These are phyloP conservation scores for Endoconidiophora polonica DNA, from an alignment of 2,329 filamentous ascomycete species.

Conservation along the genomic window DNA sequence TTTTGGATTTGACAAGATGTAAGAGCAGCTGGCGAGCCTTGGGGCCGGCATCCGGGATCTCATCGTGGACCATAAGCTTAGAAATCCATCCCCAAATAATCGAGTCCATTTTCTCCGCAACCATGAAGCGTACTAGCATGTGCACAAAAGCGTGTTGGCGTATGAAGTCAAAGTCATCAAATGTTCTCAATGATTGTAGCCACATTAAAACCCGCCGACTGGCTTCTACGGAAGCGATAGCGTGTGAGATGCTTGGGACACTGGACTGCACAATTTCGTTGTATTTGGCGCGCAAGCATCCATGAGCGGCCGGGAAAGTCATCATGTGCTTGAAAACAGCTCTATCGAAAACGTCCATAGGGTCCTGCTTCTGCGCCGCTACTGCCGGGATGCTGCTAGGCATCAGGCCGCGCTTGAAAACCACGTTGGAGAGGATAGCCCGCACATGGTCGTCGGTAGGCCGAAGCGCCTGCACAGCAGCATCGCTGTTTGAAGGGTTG, in stretches of 20 bases:
- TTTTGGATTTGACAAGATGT: conserved; percentile 27
- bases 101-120: conserved; percentile 34
- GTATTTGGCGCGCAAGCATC: conserved; percentile 33
- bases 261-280: conserved; percentile 24
- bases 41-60: conserved; percentile 14
- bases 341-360: conserved; percentile 38
- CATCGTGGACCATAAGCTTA: conserved; percentile 21
- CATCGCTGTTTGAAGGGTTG: conserved; percentile 5
- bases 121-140: conserved; percentile 31
- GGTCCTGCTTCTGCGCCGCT: conserved; percentile 21
- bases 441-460: conserved; percentile 36
- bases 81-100: conserved; percentile 37
- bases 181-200: conserved; percentile 34
- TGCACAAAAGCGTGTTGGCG: conserved; percentile 23
- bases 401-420: conserved; percentile 28
- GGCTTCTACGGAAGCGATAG: conserved; percentile 27
- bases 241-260: conserved; percentile 19
- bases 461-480: conserved; percentile 14
- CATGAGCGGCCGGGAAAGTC: conserved; percentile 35
- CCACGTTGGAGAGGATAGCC: conserved; percentile 38
- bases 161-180: conserved; percentile 30
- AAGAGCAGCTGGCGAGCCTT: conserved; percentile 21
- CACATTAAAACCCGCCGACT: conserved; percentile 34
- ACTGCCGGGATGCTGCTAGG: conserved; percentile 13
- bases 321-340: conserved; percentile 40